phyloP scores from a whole-genome alignment of 2,329 filamentous ascomycete species.

The Cadophora sp. region DNA sequence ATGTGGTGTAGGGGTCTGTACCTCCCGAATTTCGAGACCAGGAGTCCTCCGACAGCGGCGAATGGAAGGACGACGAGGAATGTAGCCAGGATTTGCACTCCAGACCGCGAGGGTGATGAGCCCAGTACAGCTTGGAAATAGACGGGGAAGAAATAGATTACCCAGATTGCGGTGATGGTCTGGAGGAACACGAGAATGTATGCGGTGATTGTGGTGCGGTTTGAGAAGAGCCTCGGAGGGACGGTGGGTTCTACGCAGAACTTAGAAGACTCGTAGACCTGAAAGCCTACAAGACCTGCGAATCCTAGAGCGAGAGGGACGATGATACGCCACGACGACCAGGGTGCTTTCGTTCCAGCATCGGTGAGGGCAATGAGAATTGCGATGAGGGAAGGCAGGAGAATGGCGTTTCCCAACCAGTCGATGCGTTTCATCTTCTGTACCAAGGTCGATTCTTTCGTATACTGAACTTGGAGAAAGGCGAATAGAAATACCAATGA shows the following conservation, averaged over 20 bases:
- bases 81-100: conserved; percentile 60
- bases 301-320: conserved; percentile 63
- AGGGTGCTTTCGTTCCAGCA: conserved; percentile 68
- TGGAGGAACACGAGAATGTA: conserved; percentile 49
- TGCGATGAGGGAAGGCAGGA: conserved; percentile 59
- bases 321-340: conserved; percentile 65
- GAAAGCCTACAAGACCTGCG: conserved; percentile 56
- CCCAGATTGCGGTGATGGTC: conserved; percentile 47
- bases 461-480: conserved; percentile 29
- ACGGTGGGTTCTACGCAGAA: conserved; percentile 22
- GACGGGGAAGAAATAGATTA: conserved; percentile 50
- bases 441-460: conserved; percentile 13
- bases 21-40: conserved; percentile 22
- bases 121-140: conserved; percentile 58
- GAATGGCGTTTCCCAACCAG: conserved; percentile 66
- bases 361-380: conserved; percentile 67
- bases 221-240: conserved; percentile 22
- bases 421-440: conserved; percentile 60
- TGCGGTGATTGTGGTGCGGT: conserved; percentile 33
- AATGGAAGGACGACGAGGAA: conserved; percentile 47
- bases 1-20: conserved; percentile 45
- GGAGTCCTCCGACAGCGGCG: conserved; percentile 36
- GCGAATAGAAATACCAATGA: conserved; percentile 19
- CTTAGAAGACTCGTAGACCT: conserved; percentile 37
- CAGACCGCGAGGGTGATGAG: conserved; percentile 56